Conservation (phyloP, 208 protist genomes). For the Spongospora subterranea region DNA sequence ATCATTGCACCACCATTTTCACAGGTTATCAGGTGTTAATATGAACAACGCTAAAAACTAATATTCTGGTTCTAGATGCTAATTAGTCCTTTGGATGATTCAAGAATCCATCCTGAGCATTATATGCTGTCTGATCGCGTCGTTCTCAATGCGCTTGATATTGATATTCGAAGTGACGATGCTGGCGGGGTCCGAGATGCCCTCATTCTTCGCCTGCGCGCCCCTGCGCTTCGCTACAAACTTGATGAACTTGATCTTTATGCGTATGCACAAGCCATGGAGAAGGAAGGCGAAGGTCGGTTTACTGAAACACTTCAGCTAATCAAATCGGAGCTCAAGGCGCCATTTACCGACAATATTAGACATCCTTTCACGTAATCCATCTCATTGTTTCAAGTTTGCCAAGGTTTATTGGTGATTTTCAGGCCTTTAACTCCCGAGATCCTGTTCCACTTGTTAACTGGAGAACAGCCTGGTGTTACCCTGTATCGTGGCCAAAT, state of each 20-base stretch:
- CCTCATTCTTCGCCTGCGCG: not conserved
- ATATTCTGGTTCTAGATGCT: not conserved
- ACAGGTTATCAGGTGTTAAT: not conserved
- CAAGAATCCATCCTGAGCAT: slow-evolving; percentile 34
- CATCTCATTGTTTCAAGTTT: not conserved
- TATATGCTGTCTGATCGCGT: slow-evolving; percentile 33
- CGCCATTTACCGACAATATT: not conserved
- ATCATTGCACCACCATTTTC: slow-evolving; percentile 43
- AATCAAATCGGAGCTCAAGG: slow-evolving; percentile 27
- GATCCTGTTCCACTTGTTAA: not conserved
- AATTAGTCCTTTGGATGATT: slow-evolving; percentile 19
- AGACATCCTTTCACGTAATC: not conserved
- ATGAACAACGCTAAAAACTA: not conserved
- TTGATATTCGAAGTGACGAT: not conserved
- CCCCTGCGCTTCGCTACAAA: slow-evolving; percentile 23
- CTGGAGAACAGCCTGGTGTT: slow-evolving; percentile 32
- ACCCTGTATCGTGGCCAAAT: slow-evolving; percentile 38
- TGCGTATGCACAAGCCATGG: slow-evolving; percentile 13
- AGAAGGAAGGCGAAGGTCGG: slow-evolving; percentile 38
- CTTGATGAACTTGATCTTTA: slow-evolving; percentile 21
- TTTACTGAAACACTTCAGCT: not conserved
- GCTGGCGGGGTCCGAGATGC: not conserved
- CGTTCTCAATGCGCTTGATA: slow-evolving; percentile 22
- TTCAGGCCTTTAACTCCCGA: not conserved
- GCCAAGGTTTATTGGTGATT: not conserved